Conservation (phyloP, 2,329 filamentous ascomycete species). For the Penicillium freii region DNA sequence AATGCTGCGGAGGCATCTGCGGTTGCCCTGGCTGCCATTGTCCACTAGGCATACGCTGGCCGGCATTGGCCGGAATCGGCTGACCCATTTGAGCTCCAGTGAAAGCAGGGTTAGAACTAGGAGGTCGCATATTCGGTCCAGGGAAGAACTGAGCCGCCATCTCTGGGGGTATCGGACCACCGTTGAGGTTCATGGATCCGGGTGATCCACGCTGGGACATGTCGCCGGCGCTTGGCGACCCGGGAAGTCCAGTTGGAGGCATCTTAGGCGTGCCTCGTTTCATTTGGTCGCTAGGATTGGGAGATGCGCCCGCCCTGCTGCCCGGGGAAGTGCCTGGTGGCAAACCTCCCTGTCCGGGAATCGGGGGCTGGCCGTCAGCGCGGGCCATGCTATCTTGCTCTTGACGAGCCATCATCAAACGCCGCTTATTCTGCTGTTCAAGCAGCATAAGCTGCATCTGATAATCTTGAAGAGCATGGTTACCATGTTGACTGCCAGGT, state of each 20-base stretch:
- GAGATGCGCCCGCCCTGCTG: conserved; percentile 58
- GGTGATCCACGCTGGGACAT: conserved; percentile 61
- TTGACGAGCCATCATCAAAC: conserved; percentile 64
- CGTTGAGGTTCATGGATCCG: conserved; percentile 56
- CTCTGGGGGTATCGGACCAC: conserved; percentile 50
- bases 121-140: conserved; percentile 57
- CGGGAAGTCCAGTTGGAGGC: conserved; percentile 55
- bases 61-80: conserved; percentile 42
- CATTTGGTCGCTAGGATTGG: conserved; percentile 62
- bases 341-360: conserved; percentile 48
- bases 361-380: conserved; percentile 49
- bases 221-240: conserved; percentile 58
- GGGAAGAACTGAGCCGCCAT: conserved; percentile 47
- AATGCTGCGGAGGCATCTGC: conserved; percentile 50
- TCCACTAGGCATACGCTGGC: conserved; percentile 41
- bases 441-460: conserved; percentile 69
- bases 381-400: conserved; percentile 63
- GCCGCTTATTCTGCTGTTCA: conserved; percentile 67
- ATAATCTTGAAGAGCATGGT: conserved; percentile 67
- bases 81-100: conserved; percentile 45
- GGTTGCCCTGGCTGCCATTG: conserved; percentile 45
- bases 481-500: conserved; percentile 46
- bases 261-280: conserved; percentile 62
- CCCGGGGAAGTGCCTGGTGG: conserved; percentile 58
- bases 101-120: conserved; percentile 54